Percentiles rank a stretch among this genome's conserved stretches.
Conservation (phyloP, 345 rosid genomes). For the Mercurialis annua region DNA sequence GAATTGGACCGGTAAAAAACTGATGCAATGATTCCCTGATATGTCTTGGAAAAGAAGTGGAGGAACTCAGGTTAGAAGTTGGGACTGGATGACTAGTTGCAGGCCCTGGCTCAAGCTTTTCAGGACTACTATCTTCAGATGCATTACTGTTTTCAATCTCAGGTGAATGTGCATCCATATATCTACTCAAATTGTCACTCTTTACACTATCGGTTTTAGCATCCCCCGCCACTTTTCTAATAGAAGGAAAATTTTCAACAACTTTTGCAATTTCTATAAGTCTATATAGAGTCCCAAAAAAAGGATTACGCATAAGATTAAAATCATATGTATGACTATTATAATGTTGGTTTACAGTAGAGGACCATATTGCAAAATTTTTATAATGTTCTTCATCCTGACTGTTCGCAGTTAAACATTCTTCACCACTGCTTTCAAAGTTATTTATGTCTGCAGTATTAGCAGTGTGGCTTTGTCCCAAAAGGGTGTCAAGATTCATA, state of each 20-base stretch:
- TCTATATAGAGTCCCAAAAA: conserved; percentile 53
- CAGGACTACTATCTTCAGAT: conserved; percentile 30
- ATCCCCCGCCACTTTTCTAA: conserved; percentile 23
- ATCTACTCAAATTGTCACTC: conserved; percentile 27
- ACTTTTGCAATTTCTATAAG: conserved; percentile 38
- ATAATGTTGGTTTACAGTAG: conserved; percentile 20
- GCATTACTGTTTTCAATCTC: conserved; percentile 34
- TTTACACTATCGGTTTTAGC: conserved; percentile 29
- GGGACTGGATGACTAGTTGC: conserved; percentile 31
- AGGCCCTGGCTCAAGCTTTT: conserved; percentile 36
- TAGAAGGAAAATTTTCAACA: conserved; percentile 30
- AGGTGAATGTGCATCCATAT: conserved; percentile 21
- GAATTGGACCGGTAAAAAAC: conserved; percentile 38
- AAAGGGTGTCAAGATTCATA: conserved; percentile 38
- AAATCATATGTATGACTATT: conserved; percentile 26
- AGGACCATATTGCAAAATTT: conserved; percentile 22
- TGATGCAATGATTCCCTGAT: conserved; percentile 31
- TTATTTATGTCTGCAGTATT: conserved; percentile 13
- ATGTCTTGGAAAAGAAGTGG: conserved; percentile 34
- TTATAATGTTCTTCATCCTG: conserved; percentile 29
- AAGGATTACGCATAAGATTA: conserved; percentile 53
- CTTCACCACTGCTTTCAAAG: conserved; percentile 15
- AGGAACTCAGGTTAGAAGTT: conserved; percentile 27
- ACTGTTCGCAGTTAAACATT: conserved; percentile 27
- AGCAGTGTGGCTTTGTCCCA: conserved; percentile 39